Evolutionary conservation across 1,284 basidiomycete genomes (phyloP), one percentile per base, ranked within the genome.

Genomic region (Microbotryomycetes sp.): DNA sequence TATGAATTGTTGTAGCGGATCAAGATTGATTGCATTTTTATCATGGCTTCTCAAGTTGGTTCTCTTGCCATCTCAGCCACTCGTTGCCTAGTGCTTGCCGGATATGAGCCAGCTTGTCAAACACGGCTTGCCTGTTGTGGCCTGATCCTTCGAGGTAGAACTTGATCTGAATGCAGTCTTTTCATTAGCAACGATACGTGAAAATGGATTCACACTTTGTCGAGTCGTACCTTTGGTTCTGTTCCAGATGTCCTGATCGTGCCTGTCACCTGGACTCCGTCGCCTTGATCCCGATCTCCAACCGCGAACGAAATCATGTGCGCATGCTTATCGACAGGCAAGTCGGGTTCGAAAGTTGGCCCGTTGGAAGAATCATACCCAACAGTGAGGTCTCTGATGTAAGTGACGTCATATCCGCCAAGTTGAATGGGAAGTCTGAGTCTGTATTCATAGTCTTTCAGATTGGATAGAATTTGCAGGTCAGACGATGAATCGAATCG

Each of bases 111-210:
- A 89, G 77, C 45, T 62, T 56, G n/a, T 65, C 68, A 1, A 76
- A 73, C 3, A 88, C 81, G 1, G 73, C 71, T 19, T 66, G 59
- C 0, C 76, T 74, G 67, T 84, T 74, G 54, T 74, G 77, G 1
- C 87, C 86, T 62, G 77, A 82, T 3, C 86, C 88, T 76, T 90
- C 88, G 25, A 89, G 78, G 71, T 90, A 90, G 72, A 86, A 89
- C 71, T 90, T 90, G 74, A 89, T 87, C 86, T 88, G 60, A 16
- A 52, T 46, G 36, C 6, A 60, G 45, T 28, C 28, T 28, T n/a
- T 25, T n/a, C 16, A 15, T 29, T 15, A n/a, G 22, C 45, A 19
- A 4, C 22, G 4, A 29, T 26, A n/a, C 16, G n/a, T 45, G 54
- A 25, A 5, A 23, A 16, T 14, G 12, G 52, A 19, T 36, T 49